Evolutionary conservation across 1,139 yeast genomes (phyloP), one percentile per base, ranked within the genome.

Genomic region (Yamadazyma sp.): DNA sequence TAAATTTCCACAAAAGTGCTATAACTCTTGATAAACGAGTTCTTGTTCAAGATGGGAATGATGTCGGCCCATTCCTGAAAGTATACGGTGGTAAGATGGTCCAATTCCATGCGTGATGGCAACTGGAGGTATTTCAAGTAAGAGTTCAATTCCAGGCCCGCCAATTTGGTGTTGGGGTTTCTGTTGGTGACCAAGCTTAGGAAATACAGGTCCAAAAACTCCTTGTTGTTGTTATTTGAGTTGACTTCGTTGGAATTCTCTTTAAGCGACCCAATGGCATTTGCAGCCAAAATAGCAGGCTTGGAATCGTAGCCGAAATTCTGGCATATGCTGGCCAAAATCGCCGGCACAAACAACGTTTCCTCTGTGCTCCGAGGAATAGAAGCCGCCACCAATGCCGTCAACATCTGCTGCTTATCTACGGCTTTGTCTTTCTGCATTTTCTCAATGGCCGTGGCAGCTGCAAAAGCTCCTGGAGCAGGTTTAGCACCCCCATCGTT

Each of bases 51-150:
- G 9, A 86, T 70, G 0, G 96, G 94, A 30, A 83, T 68, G 12
- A 78, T 62, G 31, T 75, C 71, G 25, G 87, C 84, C 95, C 96
- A 89, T 44, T 84, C 85, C 46, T 80, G 82, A 61, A 87, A 88
- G 56, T 77, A 89, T 1, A 75, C 58, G 0, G 82, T 74, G 29
- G 78, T 67, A 28, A 80, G 62, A 22, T 76, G 76, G 49, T 82
- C 86, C 45, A 80, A 55, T 43, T 79, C 81, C 33, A 76, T 54
- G 40, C 80, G 70, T 14, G 80, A 61, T 1, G 89, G 87, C 4
- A 80, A 58, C 27, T 73, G 70, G 24, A 66, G 50, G 31, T 68
- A 67, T 28, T 59, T 61, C 38, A 78, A 64, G 51, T 78, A 77
- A 22, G 57, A 48, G 11, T 59, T 51, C 0, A 80, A 73, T 29